Evolutionary conservation across 495 filamentous ascomycete species (phyloP).

Genomic region (Tetracladium setigerum): DNA sequence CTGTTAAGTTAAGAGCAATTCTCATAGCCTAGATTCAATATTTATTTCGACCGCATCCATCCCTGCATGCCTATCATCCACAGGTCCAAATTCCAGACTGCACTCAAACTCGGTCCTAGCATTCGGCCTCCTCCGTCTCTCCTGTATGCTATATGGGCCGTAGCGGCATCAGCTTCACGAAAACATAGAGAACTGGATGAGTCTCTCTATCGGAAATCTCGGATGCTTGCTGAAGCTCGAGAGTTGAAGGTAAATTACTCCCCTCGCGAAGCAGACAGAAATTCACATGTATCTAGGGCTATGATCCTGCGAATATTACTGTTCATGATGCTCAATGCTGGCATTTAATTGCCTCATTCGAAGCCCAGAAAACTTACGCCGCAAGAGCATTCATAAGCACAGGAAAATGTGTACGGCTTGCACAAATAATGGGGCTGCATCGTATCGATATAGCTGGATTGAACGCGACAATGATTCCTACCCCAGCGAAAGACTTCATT

Average conservation of each 20-base stretch:
- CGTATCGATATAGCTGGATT: constrained; percentile 70
- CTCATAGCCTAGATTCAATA: constrained; percentile 62
- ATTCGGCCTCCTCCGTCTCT: constrained; percentile 76
- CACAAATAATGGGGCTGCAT: constrained; percentile 86
- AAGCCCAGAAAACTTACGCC: constrained; percentile 94
- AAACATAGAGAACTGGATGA: constrained; percentile 69
- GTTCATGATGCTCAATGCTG: constrained; percentile 74
- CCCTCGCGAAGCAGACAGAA: too few relatives aligned
- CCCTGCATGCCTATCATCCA: constrained; percentile 78
- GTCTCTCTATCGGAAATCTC: constrained; percentile 74
- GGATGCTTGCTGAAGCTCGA: constrained; percentile 79
- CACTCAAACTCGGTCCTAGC: constrained; percentile 68
- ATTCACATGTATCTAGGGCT: too few relatives aligned
- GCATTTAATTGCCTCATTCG: constrained; percentile 66
- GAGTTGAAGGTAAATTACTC: too few relatives aligned
- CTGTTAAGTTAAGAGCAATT: too few relatives aligned
- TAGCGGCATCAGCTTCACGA: constrained; percentile 73
- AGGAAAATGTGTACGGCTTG: constrained; percentile 63
- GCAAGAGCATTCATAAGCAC: constrained; percentile 87
- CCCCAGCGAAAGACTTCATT: constrained; percentile 79
- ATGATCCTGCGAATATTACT: constrained; percentile 74
- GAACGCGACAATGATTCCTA: constrained; percentile 85
- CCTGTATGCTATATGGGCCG: constrained; percentile 85
- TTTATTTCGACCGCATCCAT: constrained; percentile 83
- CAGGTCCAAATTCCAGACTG: constrained; percentile 67